A percentile compares a stretch with the other conserved stretches of the same genome.
These are phyloP conservation scores for Benincasa hispida DNA, from an alignment of 306 rosid species.

Conservation along the genomic window DNA sequence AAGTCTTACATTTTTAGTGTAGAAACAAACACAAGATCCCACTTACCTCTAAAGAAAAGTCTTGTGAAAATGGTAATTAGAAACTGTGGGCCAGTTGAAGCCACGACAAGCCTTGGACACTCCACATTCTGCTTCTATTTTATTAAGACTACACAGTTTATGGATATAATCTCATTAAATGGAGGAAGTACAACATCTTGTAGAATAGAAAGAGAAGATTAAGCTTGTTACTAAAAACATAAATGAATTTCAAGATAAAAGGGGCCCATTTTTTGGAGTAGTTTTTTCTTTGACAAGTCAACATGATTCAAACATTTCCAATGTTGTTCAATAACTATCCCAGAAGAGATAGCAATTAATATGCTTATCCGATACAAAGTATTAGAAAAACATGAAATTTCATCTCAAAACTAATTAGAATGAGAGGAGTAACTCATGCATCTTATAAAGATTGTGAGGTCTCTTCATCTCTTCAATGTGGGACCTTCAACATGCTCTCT, in stretches of 20 bases:
- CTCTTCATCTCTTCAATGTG: too few relatives aligned
- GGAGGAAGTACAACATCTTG: background rate
- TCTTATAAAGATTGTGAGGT: too few relatives aligned
- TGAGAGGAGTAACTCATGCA: too few relatives aligned
- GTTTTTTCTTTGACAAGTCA: too few relatives aligned
- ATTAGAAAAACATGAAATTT: too few relatives aligned
- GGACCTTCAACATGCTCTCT: too few relatives aligned
- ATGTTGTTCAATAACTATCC: background rate
- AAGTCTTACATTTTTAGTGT: background rate
- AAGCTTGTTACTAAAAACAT: background rate
- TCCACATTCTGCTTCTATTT: too few relatives aligned
- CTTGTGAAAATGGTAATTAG: too few relatives aligned
- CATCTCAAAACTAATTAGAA: too few relatives aligned
- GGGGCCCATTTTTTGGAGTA: background rate
- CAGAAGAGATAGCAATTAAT: background rate
- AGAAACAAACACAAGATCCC: background rate
- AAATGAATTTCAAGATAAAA: background rate
- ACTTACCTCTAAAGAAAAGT: too few relatives aligned
- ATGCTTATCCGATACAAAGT: background rate
- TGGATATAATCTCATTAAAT: background rate
- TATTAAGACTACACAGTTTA: background rate
- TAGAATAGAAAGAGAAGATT: background rate
- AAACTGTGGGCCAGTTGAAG: background rate
- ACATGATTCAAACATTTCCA: too few relatives aligned
- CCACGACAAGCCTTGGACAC: too few relatives aligned